Base-by-base conservation (phyloP, 2,329 filamentous ascomycete genomes). In the Penicillium sp. region DNA sequence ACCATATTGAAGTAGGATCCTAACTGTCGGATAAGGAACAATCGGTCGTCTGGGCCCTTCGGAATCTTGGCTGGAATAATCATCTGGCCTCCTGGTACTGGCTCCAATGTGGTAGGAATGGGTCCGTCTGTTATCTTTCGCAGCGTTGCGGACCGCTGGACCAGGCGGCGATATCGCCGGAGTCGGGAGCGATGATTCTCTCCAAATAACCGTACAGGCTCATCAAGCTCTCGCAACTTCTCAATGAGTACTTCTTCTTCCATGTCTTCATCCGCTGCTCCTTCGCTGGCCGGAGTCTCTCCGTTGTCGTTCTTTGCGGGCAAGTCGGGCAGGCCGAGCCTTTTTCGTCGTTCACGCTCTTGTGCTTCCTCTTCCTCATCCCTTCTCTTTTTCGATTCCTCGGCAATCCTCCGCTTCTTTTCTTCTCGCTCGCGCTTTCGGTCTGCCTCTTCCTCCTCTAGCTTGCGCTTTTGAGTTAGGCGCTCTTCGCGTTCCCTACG, bases 1-100 rank as follows among this genome's bases (percentile, higher is more conserved):
- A 98, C 81, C 81, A 98, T 88, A 37, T 87, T 94, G 71, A 98
- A 97, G 72, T 96, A 98, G 33, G 87, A 93, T 14, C 86, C 87
- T 40, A 98, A 75, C 66, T 98, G 91, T 8, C 91, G 78, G 70
- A 85, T 91, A 27, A 98, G 72, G 65, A 85, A 89, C 30, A 77
- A 71, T 31, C 81, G 79, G 0, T 74, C 85, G 27, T 82, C 79
- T 14, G 71, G 71, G 53, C 90, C 85, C 54, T 77, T 74, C 1
- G 79, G 78, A 7, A 87, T 69, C 29, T 72, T 74, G 11, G 75
- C 73, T 1, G 80, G 72, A 16, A 97, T 81, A 65, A 90, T 91
- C 87, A 96, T 95, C 53, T 94, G 83, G 62, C 82, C 81, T 68
- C 94, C 90, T 6, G 85, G 80, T 2, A 97, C 83, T 1, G 87